Evolutionary conservation across 768 basidiomycete genomes (phyloP).

Genomic region (Scleroderma bovista): DNA sequence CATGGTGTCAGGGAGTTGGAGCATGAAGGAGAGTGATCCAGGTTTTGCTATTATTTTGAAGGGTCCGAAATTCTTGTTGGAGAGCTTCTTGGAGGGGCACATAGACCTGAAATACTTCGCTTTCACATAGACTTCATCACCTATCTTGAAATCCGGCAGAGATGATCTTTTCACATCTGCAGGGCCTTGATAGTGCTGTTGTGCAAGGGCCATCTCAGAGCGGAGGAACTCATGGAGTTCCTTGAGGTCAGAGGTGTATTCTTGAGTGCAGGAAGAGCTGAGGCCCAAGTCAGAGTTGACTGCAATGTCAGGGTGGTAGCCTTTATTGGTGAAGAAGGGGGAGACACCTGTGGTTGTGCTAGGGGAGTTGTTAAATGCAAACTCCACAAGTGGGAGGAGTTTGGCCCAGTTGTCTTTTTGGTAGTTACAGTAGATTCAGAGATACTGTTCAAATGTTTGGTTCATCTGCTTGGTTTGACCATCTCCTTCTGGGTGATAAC

Average conservation of each 20-base stretch:
- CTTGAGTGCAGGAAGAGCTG: slow-evolving; percentile 9
- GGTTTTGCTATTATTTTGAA: slow-evolving; percentile 16
- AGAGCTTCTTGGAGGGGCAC: slow-evolving; percentile 10
- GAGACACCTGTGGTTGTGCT: slow-evolving; percentile 24
- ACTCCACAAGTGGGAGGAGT: slow-evolving; percentile 27
- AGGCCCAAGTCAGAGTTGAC: slow-evolving; percentile 11
- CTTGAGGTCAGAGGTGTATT: slow-evolving; percentile 18
- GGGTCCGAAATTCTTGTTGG: slow-evolving; percentile 16
- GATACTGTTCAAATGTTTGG: slow-evolving; percentile 27
- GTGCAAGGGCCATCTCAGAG: slow-evolving; percentile 10
- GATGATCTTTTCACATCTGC: slow-evolving; percentile 3
- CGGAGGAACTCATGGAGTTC: slow-evolving; percentile 14
- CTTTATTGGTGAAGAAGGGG: slow-evolving; percentile 30
- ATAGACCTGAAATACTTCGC: slow-evolving; percentile 7
- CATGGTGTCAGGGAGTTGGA: slow-evolving; percentile 16
- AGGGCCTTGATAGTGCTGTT: slow-evolving; percentile 8
- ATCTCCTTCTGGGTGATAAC: slow-evolving; percentile 3
- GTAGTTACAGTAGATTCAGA: slow-evolving; percentile 28
- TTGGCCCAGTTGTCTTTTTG: slow-evolving; percentile 32
- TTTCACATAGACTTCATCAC: slow-evolving; percentile 6
- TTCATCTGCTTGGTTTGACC: slow-evolving; percentile 16
- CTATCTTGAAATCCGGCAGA: slow-evolving; percentile 2
- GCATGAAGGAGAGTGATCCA: slow-evolving; percentile 15
- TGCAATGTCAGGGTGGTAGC: slow-evolving; percentile 18
- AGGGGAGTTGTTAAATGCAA: slow-evolving; percentile 27